Conservation (phyloP, 768 basidiomycete species). For the Leccinum uliginosum region DNA sequence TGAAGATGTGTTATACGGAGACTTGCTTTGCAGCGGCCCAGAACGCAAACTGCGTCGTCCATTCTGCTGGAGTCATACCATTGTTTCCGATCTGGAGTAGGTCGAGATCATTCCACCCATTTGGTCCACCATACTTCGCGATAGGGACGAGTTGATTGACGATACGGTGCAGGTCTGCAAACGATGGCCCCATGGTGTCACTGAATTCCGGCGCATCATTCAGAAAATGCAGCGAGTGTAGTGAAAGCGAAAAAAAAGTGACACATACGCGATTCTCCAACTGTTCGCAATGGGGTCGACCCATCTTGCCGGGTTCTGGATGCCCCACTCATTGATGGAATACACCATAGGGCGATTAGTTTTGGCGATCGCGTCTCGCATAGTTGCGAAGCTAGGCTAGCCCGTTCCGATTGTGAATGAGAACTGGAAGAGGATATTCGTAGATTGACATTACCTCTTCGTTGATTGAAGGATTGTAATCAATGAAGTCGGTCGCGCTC, state of each 20-base stretch:
- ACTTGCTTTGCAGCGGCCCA: constrained; percentile 14
- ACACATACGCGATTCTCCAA: constrained; percentile 45
- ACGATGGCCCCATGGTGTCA: constrained; percentile 9
- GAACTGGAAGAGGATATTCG: not conserved
- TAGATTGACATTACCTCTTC: constrained; percentile 1
- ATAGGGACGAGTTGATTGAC: constrained; percentile 29
- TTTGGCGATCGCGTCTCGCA: constrained; percentile 8
- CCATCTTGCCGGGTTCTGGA: constrained; percentile 51
- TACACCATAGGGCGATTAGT: constrained; percentile 34
- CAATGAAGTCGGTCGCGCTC: not conserved
- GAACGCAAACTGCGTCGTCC: constrained; percentile 10
- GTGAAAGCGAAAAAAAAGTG: not conserved
- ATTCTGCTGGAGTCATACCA: constrained; percentile 31
- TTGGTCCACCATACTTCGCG: too few relatives aligned
- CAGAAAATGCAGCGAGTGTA: not conserved
- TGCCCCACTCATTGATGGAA: constrained; percentile 49
- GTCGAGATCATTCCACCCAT: constrained; percentile 50
- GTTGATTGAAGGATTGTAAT: not conserved
- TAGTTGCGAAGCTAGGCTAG: not conserved
- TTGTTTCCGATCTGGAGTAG: constrained; percentile 52
- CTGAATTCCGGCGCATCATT: not conserved
- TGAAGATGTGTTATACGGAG: not conserved
- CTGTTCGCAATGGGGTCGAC: constrained; percentile 43
- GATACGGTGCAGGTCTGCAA: constrained; percentile 8
- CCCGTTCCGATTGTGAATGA: not conserved